Base-by-base conservation (phyloP, 441 rosid species). In the Euphorbia celastroides region DNA sequence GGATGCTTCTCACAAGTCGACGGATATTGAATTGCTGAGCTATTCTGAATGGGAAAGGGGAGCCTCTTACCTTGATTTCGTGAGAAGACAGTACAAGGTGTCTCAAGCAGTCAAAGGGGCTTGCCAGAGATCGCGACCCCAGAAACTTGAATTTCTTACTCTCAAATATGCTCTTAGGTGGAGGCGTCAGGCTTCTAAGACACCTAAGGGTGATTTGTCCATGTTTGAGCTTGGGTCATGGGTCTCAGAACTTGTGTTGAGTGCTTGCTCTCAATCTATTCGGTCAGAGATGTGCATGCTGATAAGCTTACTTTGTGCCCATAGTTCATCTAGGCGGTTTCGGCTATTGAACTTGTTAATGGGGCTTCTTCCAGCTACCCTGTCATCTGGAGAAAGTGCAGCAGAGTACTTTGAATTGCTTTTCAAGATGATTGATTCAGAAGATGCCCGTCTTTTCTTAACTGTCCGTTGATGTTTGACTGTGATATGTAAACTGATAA, bases 221-320 rank as follows among this genome's bases (percentile, higher is more conserved):
- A 81, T 87, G 31, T 94, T 96, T 75, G 99, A 92, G 88, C 85
- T 93, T 60, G 99, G 99, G 0, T 92, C 97, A 51, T 96, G 99
- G 99, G 99, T 96, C 70, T 84, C 96, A 64, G 99, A 94, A 79
- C 97, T 96, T 78, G 84, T 89, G 78, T 81, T 96, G 72, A 92
- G 99, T 85, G 97, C 99, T 72, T 96, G 99, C 77, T 96, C 99
- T 55, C 99, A 92, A 75, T 92, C 99, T 71, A 94, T 96, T 61
- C 86, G 98, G 72, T 92, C 99, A 41, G 99, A 94, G 87, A 96
- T 96, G 99, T 92, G 98, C 92, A 86, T 84, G 84, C 78, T 96
- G 77, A 87, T 96, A 72, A 88, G 87, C 76, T 79, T 96, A 79
- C 95, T 96, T 66, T 86, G 90, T 76, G 86, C 89, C 57, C 96